phyloP scores from a whole-genome alignment of 306 rosid species.

The Fragaria nilgerrensis region DNA sequence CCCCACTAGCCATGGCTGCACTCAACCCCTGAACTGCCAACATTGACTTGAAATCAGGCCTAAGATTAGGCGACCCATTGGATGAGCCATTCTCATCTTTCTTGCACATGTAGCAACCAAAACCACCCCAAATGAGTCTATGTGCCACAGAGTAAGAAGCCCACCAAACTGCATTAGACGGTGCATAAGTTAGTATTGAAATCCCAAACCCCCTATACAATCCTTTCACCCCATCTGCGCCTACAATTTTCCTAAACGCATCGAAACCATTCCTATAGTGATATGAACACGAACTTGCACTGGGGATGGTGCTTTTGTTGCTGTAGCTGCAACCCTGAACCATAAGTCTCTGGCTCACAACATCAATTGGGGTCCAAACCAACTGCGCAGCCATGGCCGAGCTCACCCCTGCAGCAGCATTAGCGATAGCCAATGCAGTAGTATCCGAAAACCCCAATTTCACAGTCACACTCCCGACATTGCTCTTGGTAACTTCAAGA shows the following conservation, averaged over 20 bases:
- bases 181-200: slow-evolving; percentile 83
- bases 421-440: slow-evolving; percentile 62
- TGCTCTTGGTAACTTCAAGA: slow-evolving; percentile 80
- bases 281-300: slow-evolving; percentile 41
- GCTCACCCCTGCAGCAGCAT: slow-evolving; percentile 76
- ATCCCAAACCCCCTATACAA: slow-evolving; percentile 91
- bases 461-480: slow-evolving; percentile 60
- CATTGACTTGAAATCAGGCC: slow-evolving; percentile 59
- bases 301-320: slow-evolving; percentile 32
- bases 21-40: slow-evolving; percentile 78
- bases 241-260: slow-evolving; percentile 71
- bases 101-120: slow-evolving; percentile 53
- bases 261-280: slow-evolving; percentile 77
- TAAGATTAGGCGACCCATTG: slow-evolving; percentile 29
- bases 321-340: slow-evolving; percentile 52
- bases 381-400: slow-evolving; percentile 95
- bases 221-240: slow-evolving; percentile 76
- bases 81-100: slow-evolving; percentile 33
- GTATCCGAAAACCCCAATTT: slow-evolving; percentile 74
- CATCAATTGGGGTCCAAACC: slow-evolving; percentile 96
- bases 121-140: slow-evolving; percentile 66
- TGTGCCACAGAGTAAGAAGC: slow-evolving; percentile 84
- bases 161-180: slow-evolving; percentile 99
- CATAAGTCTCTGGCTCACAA: slow-evolving; percentile 93
- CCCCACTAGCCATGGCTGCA: slow-evolving; percentile 91